Evolutionary conservation across 352 stramenopile species (phyloP).

Genomic region (Stramenopiles sp.): DNA sequence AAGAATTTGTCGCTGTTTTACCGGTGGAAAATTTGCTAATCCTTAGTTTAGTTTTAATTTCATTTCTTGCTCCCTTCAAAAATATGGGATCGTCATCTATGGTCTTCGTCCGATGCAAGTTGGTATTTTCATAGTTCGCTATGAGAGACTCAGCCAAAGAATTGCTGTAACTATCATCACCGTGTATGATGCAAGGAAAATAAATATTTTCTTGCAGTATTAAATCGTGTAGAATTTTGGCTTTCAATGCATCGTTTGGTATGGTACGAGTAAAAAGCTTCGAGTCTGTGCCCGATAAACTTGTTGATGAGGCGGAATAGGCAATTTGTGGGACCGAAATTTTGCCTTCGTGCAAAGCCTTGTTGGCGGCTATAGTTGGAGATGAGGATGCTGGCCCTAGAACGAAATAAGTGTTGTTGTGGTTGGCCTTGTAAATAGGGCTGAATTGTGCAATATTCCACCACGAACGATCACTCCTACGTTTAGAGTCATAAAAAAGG

Average conservation of each 20-base stretch:
- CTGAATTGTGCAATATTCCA: neutral
- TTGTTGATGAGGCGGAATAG: neutral
- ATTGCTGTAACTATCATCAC: neutral
- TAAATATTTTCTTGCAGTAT: neutral
- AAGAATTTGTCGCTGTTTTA: neutral
- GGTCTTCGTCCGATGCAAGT: no score
- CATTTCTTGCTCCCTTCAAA: neutral
- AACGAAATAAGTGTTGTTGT: no score
- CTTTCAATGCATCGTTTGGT: neutral
- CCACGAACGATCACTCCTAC: neutral
- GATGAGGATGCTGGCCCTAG: neutral
- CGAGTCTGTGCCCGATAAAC: neutral
- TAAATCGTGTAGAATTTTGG: neutral
- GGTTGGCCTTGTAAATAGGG: neutral
- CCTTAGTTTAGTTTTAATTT: neutral
- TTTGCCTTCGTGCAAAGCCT: neutral
- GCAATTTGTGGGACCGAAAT: neutral
- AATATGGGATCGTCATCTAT: no score
- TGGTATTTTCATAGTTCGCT: no score
- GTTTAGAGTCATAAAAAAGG: neutral
- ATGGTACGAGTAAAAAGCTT: neutral
- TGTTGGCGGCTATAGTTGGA: neutral
- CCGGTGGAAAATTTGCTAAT: neutral
- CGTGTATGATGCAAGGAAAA: neutral
- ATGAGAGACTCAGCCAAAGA: neutral